Evolutionary conservation across 257 asterid genomes (phyloP), one percentile per base, ranked within the genome.

Genomic region (Ballota nigra): DNA sequence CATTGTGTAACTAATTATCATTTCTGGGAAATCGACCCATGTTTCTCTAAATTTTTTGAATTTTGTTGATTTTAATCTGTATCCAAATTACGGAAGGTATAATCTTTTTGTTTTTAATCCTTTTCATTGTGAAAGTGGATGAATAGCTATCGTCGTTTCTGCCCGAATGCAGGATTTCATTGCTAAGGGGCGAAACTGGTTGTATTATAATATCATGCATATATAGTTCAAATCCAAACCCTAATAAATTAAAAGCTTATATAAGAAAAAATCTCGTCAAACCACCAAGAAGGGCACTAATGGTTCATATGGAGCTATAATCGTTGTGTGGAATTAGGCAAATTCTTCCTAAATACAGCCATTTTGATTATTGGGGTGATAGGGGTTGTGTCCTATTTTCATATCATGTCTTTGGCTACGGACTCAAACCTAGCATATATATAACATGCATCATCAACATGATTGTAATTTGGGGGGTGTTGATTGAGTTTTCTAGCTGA

Each of bases 1-100:
- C 23, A 43, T 31, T 3, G 0, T 63, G n/a, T 49, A 65, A 75
- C 69, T 63, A 29, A 57, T 74, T 57, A 18, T 73, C 13, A 29
- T 66, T 63, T 60, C 23, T 52, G 31, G 36, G 56, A 56, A 69
- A 65, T 23, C 28, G 29, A 15, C 71, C 16, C 13, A 26, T 76
- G 24, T 45, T n/a, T n/a, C n/a, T n/a, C n/a, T n/a, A n/a, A n/a
- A 13, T 55, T 24, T 10, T 64, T 5, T 55, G 52, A 58, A 16
- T 61, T 69, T 28, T 68, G 51, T 69, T 63, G 60, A 31, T 57
- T 56, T 7, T 2, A 59, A 15, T 38, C 38, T n/a, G n/a, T 20
- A 20, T 53, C 36, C 41, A 40, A 52, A 62, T 63, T 56, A 9
- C 8, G 36, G 6, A 26, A 57, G 60, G 52, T 41, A 8, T 41